A percentile compares a stretch with the other conserved stretches of the same genome.
Evolutionary conservation across 805 yeast genomes (phyloP).

Genomic region (Barnettozyma californica): DNA sequence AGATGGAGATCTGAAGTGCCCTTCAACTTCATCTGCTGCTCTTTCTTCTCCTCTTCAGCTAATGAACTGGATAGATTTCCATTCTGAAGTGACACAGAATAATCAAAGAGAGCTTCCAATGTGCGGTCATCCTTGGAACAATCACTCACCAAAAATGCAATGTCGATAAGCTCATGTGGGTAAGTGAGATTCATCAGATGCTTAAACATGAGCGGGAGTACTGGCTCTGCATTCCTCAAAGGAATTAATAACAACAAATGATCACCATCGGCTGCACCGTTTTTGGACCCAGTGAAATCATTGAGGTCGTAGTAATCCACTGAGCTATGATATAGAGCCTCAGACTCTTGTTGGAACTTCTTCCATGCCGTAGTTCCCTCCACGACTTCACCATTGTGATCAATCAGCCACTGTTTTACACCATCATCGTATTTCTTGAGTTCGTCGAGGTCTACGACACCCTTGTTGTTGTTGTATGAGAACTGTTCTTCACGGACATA

Average conservation of each 20-base stretch:
- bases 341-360: constrained; percentile 26
- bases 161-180: constrained; percentile 73
- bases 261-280: constrained; percentile 50
- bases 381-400: constrained; percentile 30
- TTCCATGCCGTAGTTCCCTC: constrained; percentile 23
- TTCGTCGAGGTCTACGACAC: constrained; percentile 27
- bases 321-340: constrained; percentile 37
- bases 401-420: constrained; percentile 31
- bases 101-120: constrained; percentile 57
- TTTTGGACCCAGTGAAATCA: constrained; percentile 46
- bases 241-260: constrained; percentile 70
- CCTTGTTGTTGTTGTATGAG: constrained; percentile 17
- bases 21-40: constrained; percentile 31
- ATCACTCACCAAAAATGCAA: constrained; percentile 77
- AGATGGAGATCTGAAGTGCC: constrained; percentile 62
- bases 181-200: constrained; percentile 84
- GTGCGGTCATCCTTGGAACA: constrained; percentile 66
- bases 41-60: constrained; percentile 36
- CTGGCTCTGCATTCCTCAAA: constrained; percentile 70
- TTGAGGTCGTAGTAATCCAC: constrained; percentile 61
- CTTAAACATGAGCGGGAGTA: constrained; percentile 76
- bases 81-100: constrained; percentile 62
- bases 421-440: constrained; percentile 35
- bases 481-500: constrained; percentile 1
- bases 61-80: constrained; percentile 54